These are phyloP conservation scores for Nidularia pulvinata DNA, from an alignment of 768 basidiomycete genomes.

Conservation along the genomic window DNA sequence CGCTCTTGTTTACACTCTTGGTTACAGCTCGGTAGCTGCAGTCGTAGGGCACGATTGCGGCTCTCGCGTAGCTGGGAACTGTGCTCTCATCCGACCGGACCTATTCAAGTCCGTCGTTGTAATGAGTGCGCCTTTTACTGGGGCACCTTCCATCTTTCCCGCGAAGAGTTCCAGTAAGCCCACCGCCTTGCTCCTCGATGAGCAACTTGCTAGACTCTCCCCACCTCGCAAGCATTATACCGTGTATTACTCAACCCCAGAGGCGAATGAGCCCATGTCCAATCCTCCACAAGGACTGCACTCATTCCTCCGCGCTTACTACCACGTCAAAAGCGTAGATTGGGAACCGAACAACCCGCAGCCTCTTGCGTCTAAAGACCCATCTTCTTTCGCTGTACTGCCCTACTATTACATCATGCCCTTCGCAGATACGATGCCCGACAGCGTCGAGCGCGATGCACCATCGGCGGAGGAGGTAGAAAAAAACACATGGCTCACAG, in stretches of 20 bases:
- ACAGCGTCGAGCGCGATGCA: conserved; percentile 32
- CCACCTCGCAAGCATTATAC: conserved; percentile 62
- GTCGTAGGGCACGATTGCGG: conserved; percentile 67
- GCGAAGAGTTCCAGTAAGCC: conserved; percentile 6
- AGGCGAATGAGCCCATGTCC: conserved; percentile 45
- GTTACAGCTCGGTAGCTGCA: conserved; percentile 41
- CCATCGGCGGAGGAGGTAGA: conserved; percentile 25
- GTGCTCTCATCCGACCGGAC: conserved; percentile 54
- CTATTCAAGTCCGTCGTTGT: conserved; percentile 54
- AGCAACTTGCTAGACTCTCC: conserved; percentile 31
- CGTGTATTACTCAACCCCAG: conserved; percentile 43
- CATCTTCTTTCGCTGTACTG: conserved; percentile 33
- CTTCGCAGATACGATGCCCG: conserved; percentile 48
- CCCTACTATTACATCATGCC: conserved; percentile 69
- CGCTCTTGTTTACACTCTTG: conserved; percentile 49
- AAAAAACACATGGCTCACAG: conserved; percentile 41
- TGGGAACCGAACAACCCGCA: conserved; percentile 40
- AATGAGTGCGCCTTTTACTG: conserved; percentile 60
- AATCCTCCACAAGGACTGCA: conserved; percentile 41
- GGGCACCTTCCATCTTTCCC: conserved; percentile 27
- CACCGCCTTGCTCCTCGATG: conserved; percentile 10
- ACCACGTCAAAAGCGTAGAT: conserved; percentile 59
- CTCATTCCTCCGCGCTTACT: conserved; percentile 52
- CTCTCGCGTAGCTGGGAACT: conserved; percentile 49
- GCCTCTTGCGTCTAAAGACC: conserved; percentile 29